Base-by-base conservation (phyloP, 2,329 filamentous ascomycete species). In the Beauveria scarabaeidicola region DNA sequence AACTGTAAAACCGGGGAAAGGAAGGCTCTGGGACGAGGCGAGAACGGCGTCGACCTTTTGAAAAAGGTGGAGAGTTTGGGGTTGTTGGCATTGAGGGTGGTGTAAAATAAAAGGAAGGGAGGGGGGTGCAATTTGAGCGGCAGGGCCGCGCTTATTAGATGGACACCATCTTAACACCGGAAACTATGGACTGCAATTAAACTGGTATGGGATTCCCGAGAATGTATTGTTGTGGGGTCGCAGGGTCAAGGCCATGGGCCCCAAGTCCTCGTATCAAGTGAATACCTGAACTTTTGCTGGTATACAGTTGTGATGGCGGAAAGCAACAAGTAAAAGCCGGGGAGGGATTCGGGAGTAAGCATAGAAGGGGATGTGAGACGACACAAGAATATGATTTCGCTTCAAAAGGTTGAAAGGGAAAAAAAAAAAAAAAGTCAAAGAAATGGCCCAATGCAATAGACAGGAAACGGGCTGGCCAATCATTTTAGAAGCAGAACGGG, bases 31-130 rank as follows among this genome's bases (percentile, higher is more conserved):
- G 50, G 29, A 38, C 17, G 41, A 52, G 51, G 58, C 58, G 58
- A 60, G 58, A 60, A 60, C 58, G 58, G 58, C 51, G 44, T 60
- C 58, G 58, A 55, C 29, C 11, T 21, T 36, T 59, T 11, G 27
- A 19, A 11, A 52, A 51, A 29, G 56, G 56, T 58, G 56, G 56
- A 52, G 47, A 58, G 56, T 23, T 58, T 58, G 54, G 54, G 44
- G 44, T 58, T 50, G 23, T 44, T 58, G 47, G 47, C 29, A 10
- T 32, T 36, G 32, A 36, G 10, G 32, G 23, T 23, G 23, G 23
- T 23, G 23, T 23, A 23, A 9, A 48, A 32, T 27, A 27, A 19
- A 52, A 47, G 10, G 17, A 5, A 3, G 29, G 32, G 23, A 5
- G 43, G 40, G 51, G 23, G 29, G 52, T 48, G 58, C 50, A 23